Conservation (phyloP, 2,329 filamentous ascomycete genomes). For the Colletotrichum cereale region DNA sequence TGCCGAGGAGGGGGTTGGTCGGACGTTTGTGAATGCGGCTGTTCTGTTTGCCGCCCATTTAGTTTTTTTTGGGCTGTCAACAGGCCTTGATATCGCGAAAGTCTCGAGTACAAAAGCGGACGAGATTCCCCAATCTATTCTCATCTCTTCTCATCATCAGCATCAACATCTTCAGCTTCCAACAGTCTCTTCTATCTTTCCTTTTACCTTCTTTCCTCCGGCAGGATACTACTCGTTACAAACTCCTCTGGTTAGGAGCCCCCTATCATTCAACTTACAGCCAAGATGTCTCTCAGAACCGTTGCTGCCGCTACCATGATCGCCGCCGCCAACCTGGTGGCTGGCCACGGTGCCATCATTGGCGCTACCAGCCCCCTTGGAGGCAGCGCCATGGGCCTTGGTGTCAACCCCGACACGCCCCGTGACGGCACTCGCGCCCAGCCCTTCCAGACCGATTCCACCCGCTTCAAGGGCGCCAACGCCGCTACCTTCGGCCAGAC, state of each 20-base stretch:
- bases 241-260: conserved; percentile 40
- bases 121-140: conserved; percentile 9
- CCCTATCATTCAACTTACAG: conserved; percentile 5
- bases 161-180: conserved; percentile 27
- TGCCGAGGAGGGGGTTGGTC: too few species aligned
- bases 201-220: conserved; percentile 31
- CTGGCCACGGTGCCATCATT: conserved; percentile 72
- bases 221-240: conserved; percentile 35
- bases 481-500: conserved; percentile 70
- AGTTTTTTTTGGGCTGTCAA: too few species aligned
- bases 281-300: conserved; percentile 50
- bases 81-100: neutral
- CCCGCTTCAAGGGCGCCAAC: conserved; percentile 68
- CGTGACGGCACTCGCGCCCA: conserved; percentile 70
- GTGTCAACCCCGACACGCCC: conserved; percentile 66
- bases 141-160: conserved; percentile 25
- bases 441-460: conserved; percentile 74
- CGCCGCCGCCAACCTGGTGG: conserved; percentile 66
- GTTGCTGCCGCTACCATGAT: conserved; percentile 61
- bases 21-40: too few species aligned
- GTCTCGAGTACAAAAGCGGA: conserved; percentile 33
- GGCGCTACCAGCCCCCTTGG: conserved; percentile 68
- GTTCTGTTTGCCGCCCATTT: neutral
- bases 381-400: conserved; percentile 65
- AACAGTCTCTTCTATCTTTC: conserved; percentile 37